Base-by-base conservation (phyloP, 2,329 filamentous ascomycete genomes). In the Cryphonectria radicalis region DNA sequence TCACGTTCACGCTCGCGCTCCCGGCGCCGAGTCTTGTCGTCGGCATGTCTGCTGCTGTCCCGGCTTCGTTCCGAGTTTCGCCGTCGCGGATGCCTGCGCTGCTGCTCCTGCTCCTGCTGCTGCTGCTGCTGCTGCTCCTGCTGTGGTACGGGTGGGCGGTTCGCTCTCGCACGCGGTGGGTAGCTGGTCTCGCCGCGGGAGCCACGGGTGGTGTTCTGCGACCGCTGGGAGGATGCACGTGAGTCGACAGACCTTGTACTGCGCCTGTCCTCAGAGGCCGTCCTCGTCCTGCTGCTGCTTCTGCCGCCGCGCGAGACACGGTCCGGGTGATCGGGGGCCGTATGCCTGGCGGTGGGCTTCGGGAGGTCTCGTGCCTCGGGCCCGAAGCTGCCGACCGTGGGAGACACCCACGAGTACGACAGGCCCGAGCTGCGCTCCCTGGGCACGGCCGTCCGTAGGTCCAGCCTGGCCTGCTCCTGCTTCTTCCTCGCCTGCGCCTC, bases 341-440 rank as follows among this genome's bases (percentile, higher is more conserved):
- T 50, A 4, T n/a, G 42, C 62, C 22, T 42, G 60, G 37, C 10
- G n/a, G 37, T 10, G n/a, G 40, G 19, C n/a, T 28, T 42, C n/a
- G 42, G 63, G 14, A 37, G 13, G 14, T 25, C 63, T 43, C 42
- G 63, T 14, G 43, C 63, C 11, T 53, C 63, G 28, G 63, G 42
- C 13, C 63, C 63, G 19, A 50, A 65, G 63, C 43, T 65, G 25
- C 43, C 19, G 19, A 65, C 63, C 17, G 63, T 65, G n/a, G 63
- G 63, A 2, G 63, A 65, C 17, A 65, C 63, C 63, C 40, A 65
- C 4, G 63, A 46, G 42, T 65, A 65, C 17, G 63, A 50, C 4
- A 65, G 43, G 42, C 63, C 63, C 7, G 63, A 32, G 42, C 63
- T 65, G 63, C 63, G 63, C 25, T 65, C 63, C 28, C 19, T 65